A percentile compares a stretch with the other conserved stretches of the same genome.
phyloP scores from a whole-genome alignment of 116 monocot species.

The Papilionanthe hybrid region DNA sequence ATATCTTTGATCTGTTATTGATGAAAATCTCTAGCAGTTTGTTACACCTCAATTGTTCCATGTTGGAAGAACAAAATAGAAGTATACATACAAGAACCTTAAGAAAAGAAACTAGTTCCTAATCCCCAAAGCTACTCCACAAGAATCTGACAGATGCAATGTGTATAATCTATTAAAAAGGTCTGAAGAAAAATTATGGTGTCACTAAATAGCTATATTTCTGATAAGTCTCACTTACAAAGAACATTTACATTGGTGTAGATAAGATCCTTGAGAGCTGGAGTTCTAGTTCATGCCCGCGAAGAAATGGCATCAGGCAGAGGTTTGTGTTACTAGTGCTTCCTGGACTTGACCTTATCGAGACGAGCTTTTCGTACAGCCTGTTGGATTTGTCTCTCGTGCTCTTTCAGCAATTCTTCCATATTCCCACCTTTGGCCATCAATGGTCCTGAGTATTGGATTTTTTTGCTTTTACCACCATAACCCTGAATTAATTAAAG shows the following conservation, averaged over 20 bases:
- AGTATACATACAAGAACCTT: background rate
- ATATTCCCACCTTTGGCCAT: conserved; percentile 65
- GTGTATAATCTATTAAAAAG: background rate
- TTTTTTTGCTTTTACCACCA: conserved; percentile 45
- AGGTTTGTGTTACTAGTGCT: background rate
- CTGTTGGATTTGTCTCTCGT: conserved; percentile 70
- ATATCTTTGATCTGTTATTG: background rate
- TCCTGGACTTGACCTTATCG: conserved; percentile 41
- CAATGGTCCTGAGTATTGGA: conserved; percentile 77
- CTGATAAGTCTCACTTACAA: background rate
- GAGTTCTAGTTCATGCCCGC: background rate
- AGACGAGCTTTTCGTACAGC: conserved; percentile 68
- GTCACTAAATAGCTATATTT: background rate
- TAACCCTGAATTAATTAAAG: conserved; percentile 24
- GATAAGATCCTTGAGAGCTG: background rate
- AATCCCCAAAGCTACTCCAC: background rate
- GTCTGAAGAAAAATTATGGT: background rate
- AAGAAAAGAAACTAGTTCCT: background rate
- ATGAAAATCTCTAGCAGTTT: background rate
- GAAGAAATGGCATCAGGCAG: background rate
- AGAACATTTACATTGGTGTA: conserved; percentile 1
- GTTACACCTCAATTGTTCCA: background rate
- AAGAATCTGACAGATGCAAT: background rate
- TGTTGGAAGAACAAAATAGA: too few relatives aligned
- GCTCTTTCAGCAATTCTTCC: conserved; percentile 84